These are phyloP conservation scores for Phytophthora pinifolia DNA, from an alignment of 352 stramenopile genomes.

Conservation along the genomic window DNA sequence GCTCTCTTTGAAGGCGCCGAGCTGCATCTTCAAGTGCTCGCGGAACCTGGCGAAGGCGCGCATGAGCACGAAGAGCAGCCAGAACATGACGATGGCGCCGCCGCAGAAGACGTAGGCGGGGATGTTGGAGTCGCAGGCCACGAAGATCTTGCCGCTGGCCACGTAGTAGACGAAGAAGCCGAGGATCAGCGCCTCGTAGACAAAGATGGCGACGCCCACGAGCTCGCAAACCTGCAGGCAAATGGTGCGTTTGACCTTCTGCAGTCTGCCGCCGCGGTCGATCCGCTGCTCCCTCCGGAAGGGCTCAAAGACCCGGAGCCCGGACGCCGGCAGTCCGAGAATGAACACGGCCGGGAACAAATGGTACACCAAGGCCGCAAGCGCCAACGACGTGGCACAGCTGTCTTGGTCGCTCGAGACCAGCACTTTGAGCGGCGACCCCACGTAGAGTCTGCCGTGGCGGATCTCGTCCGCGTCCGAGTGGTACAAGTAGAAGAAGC, in stretches of 20 bases:
- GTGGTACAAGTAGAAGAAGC: constrained; percentile 63
- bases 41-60: constrained; percentile 74
- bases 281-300: constrained; percentile 73
- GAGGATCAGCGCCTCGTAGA: constrained; percentile 51
- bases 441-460: constrained; percentile 46
- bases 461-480: constrained; percentile 25
- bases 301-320: constrained; percentile 63
- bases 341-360: constrained; percentile 63
- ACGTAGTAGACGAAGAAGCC: constrained; percentile 60
- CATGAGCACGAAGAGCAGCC: constrained; percentile 65
- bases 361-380: constrained; percentile 71
- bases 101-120: constrained; percentile 50
- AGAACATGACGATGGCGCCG: constrained; percentile 53
- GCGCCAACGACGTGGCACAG: constrained; percentile 51
- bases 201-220: constrained; percentile 53
- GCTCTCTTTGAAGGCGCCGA: constrained; percentile 79
- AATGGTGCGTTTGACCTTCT: constrained; percentile 81
- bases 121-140: constrained; percentile 43
- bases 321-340: constrained; percentile 63
- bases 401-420: constrained; percentile 41
- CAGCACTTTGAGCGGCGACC: constrained; percentile 38
- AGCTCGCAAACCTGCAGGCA: constrained; percentile 80
- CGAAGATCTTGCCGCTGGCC: constrained; percentile 55
- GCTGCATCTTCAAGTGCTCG: constrained; percentile 85
- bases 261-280: constrained; percentile 50